Evolutionary conservation across 441 rosid genomes (phyloP), one percentile per base, ranked within the genome.

Genomic region (Pelargonium fulgidum): DNA sequence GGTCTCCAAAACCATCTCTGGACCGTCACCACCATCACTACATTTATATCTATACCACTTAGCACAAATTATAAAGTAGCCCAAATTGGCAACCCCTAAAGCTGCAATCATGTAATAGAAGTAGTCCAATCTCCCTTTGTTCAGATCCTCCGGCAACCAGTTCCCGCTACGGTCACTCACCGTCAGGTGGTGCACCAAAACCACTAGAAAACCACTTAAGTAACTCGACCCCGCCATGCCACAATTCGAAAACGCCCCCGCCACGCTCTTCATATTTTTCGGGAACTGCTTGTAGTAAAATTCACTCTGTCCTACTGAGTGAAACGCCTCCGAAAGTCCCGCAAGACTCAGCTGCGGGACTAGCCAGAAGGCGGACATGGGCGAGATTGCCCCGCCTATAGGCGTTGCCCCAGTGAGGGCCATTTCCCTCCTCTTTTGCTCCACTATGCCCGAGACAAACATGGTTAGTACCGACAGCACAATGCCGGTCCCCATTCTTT

Each of bases 401-500:
- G 4, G 36, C 52, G 52, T 47, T n/a, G 52, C n/a, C n/a, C 50
- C 2, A 9, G 50, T 45, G 3, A 10, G 50, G 4, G 52, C 52
- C 52, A 47, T 47, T 8, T 47, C 52, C n/a, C 52, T 47, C 52
- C 52, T 47, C 52, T 47, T 47, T 3, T 47, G n/a, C 52, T 47
- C 52, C 52, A 47, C 52, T n/a, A 47, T n/a, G n/a, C 52, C 52
- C 52, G 52, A 47, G 3, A 47, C 52, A 11, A 47, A 3, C 52
- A 47, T 47, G 52, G 52, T 47, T n/a, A 47, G n/a, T 2, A 47
- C 52, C 52, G 52, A 47, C 0, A 47, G 52, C 52, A 47, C 52
- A n/a, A 47, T 47, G n/a, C 52, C 52, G 12, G n/a, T 47, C 3
- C 52, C 52, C 52, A 47, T 47, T n/a, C 52, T 47, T 56, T 81